Percentiles rank a stretch among this genome's conserved stretches.
Evolutionary conservation across 495 filamentous ascomycete species (phyloP).

Genomic region (Penicillium taxi): DNA sequence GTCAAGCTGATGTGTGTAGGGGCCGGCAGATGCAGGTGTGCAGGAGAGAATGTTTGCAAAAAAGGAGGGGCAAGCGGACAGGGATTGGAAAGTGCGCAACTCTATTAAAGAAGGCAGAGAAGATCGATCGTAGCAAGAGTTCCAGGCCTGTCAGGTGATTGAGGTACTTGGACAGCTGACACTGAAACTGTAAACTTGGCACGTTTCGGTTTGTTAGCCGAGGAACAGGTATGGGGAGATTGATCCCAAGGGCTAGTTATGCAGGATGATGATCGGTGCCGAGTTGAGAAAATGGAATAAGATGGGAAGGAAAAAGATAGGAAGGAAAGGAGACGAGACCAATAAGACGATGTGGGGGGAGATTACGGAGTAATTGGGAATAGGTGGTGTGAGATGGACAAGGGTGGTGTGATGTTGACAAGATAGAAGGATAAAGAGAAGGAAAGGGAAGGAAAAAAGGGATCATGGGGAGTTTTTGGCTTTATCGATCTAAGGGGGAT

Average conservation of each 20-base stretch:
- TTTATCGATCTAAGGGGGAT: constrained; percentile 30
- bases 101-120: constrained; percentile 19
- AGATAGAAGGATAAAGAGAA: background rate
- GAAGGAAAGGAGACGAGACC: background rate
- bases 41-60: background rate
- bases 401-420: too few relatives aligned
- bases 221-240: constrained; percentile 9
- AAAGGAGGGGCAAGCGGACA: constrained; percentile 1
- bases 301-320: background rate
- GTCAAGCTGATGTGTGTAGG: constrained; percentile 28
- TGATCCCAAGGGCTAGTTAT: constrained; percentile 18
- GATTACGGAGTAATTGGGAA: too few relatives aligned
- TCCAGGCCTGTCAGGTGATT: constrained; percentile 23
- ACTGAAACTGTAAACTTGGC: constrained; percentile 13
- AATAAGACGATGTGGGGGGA: too few relatives aligned
- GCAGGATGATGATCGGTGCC: constrained; percentile 20
- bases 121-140: too few relatives aligned
- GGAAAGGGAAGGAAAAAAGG: constrained; percentile 4
- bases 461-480: constrained; percentile 15
- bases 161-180: constrained; percentile 18
- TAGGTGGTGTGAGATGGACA: too few relatives aligned
- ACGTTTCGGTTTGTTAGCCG: too few relatives aligned
- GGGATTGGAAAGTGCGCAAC: constrained; percentile 3
- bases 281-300: constrained; percentile 6
- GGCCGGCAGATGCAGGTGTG: background rate